Conservation (phyloP, 306 rosid genomes). For the Casuarina glauca region DNA sequence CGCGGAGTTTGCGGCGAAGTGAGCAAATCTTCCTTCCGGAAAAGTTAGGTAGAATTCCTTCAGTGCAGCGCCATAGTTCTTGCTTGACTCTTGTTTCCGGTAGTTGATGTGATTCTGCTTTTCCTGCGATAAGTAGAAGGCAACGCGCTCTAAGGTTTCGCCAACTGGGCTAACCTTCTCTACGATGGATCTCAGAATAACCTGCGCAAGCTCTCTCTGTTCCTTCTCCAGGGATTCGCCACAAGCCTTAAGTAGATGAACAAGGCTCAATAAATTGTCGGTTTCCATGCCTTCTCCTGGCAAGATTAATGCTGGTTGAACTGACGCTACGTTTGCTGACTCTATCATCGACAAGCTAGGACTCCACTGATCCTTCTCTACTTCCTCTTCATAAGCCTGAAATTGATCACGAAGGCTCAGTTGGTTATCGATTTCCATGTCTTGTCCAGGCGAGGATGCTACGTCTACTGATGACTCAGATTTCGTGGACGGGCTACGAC, state of each 20-base stretch:
- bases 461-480: no score
- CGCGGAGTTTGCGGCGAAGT: conserved; percentile 50
- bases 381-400: no score
- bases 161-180: conserved; percentile 53
- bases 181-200: conserved; percentile 39
- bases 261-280: conserved; percentile 38
- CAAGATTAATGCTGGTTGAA: conserved; percentile 36
- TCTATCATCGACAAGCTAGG: no score
- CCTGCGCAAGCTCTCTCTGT: conserved; percentile 42
- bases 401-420: no score
- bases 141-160: conserved; percentile 50
- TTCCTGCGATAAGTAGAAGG: conserved; percentile 43
- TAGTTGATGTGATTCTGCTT: conserved; percentile 29
- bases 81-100: conserved; percentile 51
- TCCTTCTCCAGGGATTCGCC: conserved; percentile 49
- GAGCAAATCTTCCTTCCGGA: conserved; percentile 51
- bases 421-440: no score
- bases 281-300: conserved; percentile 50
- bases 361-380: conserved; percentile 17
- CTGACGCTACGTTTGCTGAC: not conserved
- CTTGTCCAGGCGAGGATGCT: no score
- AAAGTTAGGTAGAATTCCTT: conserved; percentile 44
- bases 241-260: conserved; percentile 48
- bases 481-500: conserved; percentile 36
- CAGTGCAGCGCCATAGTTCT: conserved; percentile 34